Evolutionary conservation across 225 moss, liverwort and hornwort genomes (phyloP).

Genomic region (Thuidium tamariscinum): DNA sequence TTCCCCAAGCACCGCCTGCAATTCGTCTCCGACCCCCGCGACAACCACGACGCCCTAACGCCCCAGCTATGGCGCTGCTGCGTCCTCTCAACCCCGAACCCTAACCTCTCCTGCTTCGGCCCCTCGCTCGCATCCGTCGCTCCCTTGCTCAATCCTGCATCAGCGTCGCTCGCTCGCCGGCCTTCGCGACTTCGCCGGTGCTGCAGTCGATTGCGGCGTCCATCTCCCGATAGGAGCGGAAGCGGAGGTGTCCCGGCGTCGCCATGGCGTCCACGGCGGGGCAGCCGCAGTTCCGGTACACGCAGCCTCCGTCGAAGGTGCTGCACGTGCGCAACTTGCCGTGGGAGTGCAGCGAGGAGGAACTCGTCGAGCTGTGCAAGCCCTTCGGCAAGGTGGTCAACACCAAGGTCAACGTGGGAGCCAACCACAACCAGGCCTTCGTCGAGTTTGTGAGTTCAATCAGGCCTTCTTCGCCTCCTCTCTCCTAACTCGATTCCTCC

Average conservation of each 20-base stretch:
- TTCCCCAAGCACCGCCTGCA: background rate
- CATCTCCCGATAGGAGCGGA: background rate
- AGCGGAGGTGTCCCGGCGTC: background rate
- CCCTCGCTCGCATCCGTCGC: background rate
- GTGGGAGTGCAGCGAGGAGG: constrained; percentile 99
- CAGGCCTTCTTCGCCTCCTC: no score
- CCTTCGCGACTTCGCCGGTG: background rate
- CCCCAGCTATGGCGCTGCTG: background rate
- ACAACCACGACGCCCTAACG: background rate
- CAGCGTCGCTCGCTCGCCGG: background rate
- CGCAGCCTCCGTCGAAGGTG: constrained; percentile 98
- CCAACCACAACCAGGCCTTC: constrained; percentile 99
- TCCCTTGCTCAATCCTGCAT: background rate
- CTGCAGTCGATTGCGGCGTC: background rate
- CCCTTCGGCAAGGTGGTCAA: constrained; percentile 99
- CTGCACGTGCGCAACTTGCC: constrained; percentile 96
- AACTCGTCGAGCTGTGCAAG: constrained; percentile 96
- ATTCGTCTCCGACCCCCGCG: background rate
- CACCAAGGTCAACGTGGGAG: constrained; percentile 99
- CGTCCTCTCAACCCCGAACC: background rate
- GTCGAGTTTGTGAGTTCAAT: constrained; percentile 83
- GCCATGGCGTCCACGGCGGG: constrained; percentile 60
- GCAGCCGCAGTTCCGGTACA: constrained; percentile 99
- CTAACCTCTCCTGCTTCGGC: background rate
- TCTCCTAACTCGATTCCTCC: background rate